Percentiles rank a stretch among this genome's conserved stretches.
Conservation (phyloP, 2,329 filamentous ascomycete genomes). For the Xylariaceae sp. region DNA sequence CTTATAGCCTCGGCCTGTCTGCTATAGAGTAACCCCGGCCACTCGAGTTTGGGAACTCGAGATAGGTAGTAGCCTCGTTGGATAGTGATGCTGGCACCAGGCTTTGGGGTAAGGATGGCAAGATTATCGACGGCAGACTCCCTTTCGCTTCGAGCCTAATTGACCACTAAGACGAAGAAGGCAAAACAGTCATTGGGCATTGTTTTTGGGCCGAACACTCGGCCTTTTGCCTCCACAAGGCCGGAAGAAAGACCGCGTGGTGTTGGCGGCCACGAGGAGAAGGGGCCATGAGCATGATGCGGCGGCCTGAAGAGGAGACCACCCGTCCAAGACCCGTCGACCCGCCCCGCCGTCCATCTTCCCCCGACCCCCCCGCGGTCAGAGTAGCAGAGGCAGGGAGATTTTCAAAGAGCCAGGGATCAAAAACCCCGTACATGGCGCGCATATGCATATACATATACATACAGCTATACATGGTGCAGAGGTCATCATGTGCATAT, state of each 20-base stretch:
- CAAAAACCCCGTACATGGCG: too few species aligned
- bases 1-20: conserved; percentile 4
- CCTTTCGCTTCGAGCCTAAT: conserved; percentile 17
- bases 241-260: conserved; percentile 18
- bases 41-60: not conserved
- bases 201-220: conserved; percentile 19
- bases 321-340: conserved; percentile 11
- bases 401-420: too few species aligned
- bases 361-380: conserved; percentile 7
- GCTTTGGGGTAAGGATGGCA: too few species aligned
- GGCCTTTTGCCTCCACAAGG: conserved; percentile 17
- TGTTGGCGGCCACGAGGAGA: conserved; percentile 4
- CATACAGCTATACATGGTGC: too few species aligned
- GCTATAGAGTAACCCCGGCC: too few species aligned
- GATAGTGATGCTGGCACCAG: too few species aligned
- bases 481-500: too few species aligned
- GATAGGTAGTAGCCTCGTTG: too few species aligned
- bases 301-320: conserved; percentile 1
- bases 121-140: too few species aligned
- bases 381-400: conserved; percentile 1
- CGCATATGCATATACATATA: too few species aligned
- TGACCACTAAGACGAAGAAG: conserved; percentile 16
- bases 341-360: conserved; percentile 21
- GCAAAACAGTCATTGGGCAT: conserved; percentile 23
- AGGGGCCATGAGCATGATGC: conserved; percentile 7